These are phyloP conservation scores for Malassezia equina DNA, from an alignment of 1,284 basidiomycete species.

Conservation along the genomic window DNA sequence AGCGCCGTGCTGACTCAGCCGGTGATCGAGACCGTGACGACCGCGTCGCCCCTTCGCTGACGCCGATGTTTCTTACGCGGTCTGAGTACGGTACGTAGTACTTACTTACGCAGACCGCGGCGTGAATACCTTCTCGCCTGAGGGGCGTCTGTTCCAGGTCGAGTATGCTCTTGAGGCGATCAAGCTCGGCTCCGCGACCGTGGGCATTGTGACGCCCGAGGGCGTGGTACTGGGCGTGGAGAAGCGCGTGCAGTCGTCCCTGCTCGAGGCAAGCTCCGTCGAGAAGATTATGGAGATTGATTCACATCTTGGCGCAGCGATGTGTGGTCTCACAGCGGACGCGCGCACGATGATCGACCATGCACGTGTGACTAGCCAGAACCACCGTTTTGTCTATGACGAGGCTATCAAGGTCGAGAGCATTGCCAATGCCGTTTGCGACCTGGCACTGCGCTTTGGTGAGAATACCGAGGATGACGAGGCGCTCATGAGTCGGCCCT, in stretches of 20 bases:
- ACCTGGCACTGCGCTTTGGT: conserved; percentile 90
- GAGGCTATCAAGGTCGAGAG: conserved; percentile 75
- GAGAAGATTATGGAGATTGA: conserved; percentile 99
- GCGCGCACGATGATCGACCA: conserved; percentile 99
- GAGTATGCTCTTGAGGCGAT: conserved; percentile 77
- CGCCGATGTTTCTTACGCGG: conserved; percentile 70
- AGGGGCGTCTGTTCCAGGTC: conserved; percentile 86
- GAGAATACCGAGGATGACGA: conserved; percentile 94
- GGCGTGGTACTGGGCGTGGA: conserved; percentile 92
- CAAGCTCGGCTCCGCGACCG: conserved; percentile 78
- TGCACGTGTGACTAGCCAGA: conserved; percentile 80
- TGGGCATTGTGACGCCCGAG: conserved; percentile 62
- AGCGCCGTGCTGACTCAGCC: conserved; percentile 7
- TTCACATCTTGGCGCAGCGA: conserved; percentile 86
- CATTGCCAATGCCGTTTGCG: conserved; percentile 92
- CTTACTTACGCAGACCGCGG: conserved; percentile 62
- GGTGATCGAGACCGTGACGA: conserved; percentile 1
- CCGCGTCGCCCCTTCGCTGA: not conserved
- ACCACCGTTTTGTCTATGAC: conserved; percentile 94
- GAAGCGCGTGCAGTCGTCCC: conserved; percentile 93
- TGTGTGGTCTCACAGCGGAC: conserved; percentile 95
- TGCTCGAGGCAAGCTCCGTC: conserved; percentile 88
- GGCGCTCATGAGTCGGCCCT: conserved; percentile 80
- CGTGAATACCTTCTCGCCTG: conserved; percentile 97
- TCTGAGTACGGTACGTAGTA: conserved; percentile 69